Base-by-base conservation (phyloP, 371 early-diverging fungal genomes). In the Choanephora cucurbitarum region DNA sequence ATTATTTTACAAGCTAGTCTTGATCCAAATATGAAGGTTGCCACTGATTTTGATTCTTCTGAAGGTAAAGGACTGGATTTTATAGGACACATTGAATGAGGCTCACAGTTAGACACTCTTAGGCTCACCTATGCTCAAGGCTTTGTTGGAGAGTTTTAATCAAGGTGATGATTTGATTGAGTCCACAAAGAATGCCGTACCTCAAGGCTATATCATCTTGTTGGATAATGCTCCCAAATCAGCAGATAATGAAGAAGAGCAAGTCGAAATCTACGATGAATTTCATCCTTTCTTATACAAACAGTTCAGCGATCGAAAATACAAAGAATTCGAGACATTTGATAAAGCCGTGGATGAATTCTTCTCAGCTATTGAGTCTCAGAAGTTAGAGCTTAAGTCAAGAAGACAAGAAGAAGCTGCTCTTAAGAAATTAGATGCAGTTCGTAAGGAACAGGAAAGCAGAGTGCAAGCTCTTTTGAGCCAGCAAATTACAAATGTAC, bases 361-460 rank as follows among this genome's bases (percentile, higher is more conserved):
- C 73, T 98, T 89, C 61, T 93, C 94, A 0, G 83, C 89, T 10
- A 82, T 94, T 28, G 99, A 99, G 69, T 79, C 91, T n/a, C 95
- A 94, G 66, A 86, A 86, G 55, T 64, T 93, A 7, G 83, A 83
- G 21, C 48, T 88, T 44, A 87, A 87, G 55, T 83, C 86, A 15
- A 80, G 83, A 48, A 71, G 77, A 46, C 88, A 88, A 64, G 94
- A 93, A 66, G 84, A 90, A 8, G 82, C 85, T 31, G 94, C 94
- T 0, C 62, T 76, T 45, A 90, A 90, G 62, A 96, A 95, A 64
- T 67, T 98, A 28, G 92, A 91, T 19, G 79, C 84, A 22, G 91
- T 94, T 23, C 82, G 86, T 60, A 73, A 76, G 52, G 92, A 90
- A 47, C 97, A 96, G 67, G 72, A 84, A 53, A 84, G 78, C 3